Conservation (phyloP, 495 filamentous ascomycete genomes). For the Neurospora cerealis region DNA sequence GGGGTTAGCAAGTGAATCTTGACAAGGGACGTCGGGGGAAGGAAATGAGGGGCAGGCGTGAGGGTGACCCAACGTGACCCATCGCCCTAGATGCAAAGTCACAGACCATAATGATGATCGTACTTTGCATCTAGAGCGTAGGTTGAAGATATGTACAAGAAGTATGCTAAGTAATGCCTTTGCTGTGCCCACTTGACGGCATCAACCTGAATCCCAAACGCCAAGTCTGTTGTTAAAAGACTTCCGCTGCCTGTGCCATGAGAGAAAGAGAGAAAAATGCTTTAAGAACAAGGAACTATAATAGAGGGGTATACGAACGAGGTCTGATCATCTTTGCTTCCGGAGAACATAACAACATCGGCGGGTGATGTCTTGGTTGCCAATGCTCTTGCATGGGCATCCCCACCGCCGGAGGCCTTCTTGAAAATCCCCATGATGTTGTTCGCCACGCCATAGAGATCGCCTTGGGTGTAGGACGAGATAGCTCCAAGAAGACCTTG, state of each 20-base stretch:
- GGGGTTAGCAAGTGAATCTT: slow-evolving; percentile 13
- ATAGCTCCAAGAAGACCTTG: slow-evolving; percentile 87
- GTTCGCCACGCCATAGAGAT: slow-evolving; percentile 71
- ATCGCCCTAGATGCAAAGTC: slow-evolving; percentile 42
- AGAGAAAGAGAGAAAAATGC: neutral
- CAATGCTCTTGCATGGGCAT: slow-evolving; percentile 66
- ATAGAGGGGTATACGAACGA: slow-evolving; percentile 54
- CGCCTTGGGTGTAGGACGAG: slow-evolving; percentile 80
- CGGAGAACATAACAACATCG: slow-evolving; percentile 96
- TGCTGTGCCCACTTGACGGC: neutral
- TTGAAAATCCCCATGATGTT: slow-evolving; percentile 84
- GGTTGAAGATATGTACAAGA: slow-evolving; percentile 9
- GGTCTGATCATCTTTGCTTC: slow-evolving; percentile 93
- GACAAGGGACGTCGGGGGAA: neutral
- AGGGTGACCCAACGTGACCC: slow-evolving; percentile 41
- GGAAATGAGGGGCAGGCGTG: neutral
- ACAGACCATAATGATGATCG: slow-evolving; percentile 21
- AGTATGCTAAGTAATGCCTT: slow-evolving; percentile 6
- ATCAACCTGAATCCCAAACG: neutral
- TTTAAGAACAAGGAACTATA: slow-evolving; percentile 11
- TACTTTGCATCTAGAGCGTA: slow-evolving; percentile 31
- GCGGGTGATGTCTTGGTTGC: slow-evolving; percentile 90
- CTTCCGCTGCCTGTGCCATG: neutral
- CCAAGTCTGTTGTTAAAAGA: neutral
- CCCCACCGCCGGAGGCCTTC: slow-evolving; percentile 79